Evolutionary conservation across 1,139 yeast species (phyloP).

Genomic region (Lodderomyces pseudojiufengensis): DNA sequence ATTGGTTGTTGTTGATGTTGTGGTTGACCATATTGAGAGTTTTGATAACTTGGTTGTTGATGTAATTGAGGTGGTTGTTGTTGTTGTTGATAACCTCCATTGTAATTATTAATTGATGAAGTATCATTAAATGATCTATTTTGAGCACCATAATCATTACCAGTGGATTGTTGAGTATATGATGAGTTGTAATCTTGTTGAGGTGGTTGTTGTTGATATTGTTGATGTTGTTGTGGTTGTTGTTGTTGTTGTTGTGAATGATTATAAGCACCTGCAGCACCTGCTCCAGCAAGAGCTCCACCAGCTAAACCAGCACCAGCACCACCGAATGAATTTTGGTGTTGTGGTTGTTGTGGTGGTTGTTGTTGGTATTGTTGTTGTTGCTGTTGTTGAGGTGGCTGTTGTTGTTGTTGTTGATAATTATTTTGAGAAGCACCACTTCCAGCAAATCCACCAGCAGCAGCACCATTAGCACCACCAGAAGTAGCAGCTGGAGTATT

Average conservation of each 20-base stretch:
- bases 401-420: slow-evolving; percentile 6
- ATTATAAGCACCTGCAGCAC: slow-evolving; percentile 10
- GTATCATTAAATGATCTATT: slow-evolving; percentile 13
- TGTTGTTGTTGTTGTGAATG: slow-evolving; percentile 5
- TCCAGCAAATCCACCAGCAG: slow-evolving; percentile 10
- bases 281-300: slow-evolving; percentile 4
- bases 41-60: slow-evolving; percentile 8
- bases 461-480: slow-evolving; percentile 12
- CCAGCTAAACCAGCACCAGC: slow-evolving; percentile 4
- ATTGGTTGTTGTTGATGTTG: slow-evolving; percentile 9
- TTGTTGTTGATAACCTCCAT: slow-evolving; percentile 6
- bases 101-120: slow-evolving; percentile 12
- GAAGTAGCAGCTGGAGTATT: slow-evolving; percentile 14
- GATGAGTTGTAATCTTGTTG: not conserved
- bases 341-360: slow-evolving; percentile 4
- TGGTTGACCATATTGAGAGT: slow-evolving; percentile 5
- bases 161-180: slow-evolving; percentile 11
- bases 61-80: slow-evolving; percentile 11
- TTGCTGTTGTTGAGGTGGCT: slow-evolving; percentile 4
- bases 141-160: slow-evolving; percentile 5
- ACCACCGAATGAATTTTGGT: slow-evolving; percentile 1
- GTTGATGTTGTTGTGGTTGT: slow-evolving; percentile 1
- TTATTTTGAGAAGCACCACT: slow-evolving; percentile 6
- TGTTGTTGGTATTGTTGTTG: slow-evolving; percentile 6
- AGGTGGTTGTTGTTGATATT: slow-evolving; percentile 4